These are phyloP conservation scores for Yamagishiella unicocca DNA, from an alignment of 139 green algal species.

Conservation along the genomic window DNA sequence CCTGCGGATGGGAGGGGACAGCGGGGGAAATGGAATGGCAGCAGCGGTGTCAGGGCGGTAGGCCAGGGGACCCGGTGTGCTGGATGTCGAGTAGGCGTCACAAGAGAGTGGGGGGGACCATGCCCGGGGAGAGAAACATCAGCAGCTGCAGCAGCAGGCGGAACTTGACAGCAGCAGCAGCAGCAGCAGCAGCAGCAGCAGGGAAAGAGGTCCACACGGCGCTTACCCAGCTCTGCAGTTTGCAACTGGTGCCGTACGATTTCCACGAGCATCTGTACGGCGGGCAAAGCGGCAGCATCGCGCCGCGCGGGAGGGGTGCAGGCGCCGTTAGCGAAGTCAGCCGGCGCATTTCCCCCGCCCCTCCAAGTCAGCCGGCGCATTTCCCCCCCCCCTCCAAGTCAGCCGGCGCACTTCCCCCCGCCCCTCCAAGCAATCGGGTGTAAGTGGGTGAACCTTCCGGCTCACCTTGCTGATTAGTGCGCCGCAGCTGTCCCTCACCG, in stretches of 20 bases:
- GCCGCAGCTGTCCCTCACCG: conserved; percentile 1
- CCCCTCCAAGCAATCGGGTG: background rate
- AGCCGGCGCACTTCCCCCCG: background rate
- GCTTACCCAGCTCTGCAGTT: background rate
- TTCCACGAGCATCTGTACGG: background rate
- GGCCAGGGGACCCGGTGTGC: too few species aligned
- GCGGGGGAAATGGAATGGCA: background rate
- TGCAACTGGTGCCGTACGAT: background rate
- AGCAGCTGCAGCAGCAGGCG: too few species aligned
- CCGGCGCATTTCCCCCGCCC: too few species aligned
- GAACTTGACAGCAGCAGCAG: background rate
- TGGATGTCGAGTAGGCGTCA: too few species aligned
- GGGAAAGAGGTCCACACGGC: too few species aligned
- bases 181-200: too few species aligned
- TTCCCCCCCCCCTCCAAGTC: background rate
- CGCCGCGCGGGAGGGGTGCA: too few species aligned
- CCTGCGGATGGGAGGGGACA: background rate
- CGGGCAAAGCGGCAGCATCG: too few species aligned
- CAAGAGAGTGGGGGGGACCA: background rate
- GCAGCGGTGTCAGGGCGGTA: background rate
- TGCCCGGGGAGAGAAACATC: background rate
- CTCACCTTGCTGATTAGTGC: background rate
- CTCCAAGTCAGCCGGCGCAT: background rate
- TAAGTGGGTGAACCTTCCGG: too few species aligned
- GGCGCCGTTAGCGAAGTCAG: too few species aligned